phyloP scores from a whole-genome alignment of 2,329 filamentous ascomycete species.

The Penicillium sp. region DNA sequence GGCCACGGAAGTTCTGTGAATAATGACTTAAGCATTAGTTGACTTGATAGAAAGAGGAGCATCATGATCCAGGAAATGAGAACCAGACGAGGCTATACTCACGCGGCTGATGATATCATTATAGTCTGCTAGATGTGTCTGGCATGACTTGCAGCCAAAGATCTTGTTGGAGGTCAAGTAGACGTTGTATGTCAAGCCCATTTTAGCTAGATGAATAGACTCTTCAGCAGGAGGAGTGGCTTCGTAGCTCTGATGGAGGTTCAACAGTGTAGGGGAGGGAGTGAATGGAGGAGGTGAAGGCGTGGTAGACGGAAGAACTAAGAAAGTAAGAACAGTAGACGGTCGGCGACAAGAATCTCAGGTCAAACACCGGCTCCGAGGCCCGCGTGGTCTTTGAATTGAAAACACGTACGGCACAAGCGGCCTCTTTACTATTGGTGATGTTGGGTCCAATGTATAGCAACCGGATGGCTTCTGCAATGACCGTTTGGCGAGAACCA shows the following conservation, averaged over 20 bases:
- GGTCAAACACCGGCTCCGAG: too few relatives aligned
- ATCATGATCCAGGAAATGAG: neutral
- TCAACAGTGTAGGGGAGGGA: neutral
- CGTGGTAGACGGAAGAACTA: too few relatives aligned
- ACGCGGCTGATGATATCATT: slow-evolving; percentile 95
- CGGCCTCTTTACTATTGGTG: too few relatives aligned
- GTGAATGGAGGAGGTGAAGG: neutral
- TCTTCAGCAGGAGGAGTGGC: neutral
- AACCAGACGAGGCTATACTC: slow-evolving; percentile 29
- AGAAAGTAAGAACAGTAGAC: too few relatives aligned
- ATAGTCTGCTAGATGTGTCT: slow-evolving; percentile 89
- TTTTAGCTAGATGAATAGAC: slow-evolving; percentile 35
- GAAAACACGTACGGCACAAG: too few relatives aligned
- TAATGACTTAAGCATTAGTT: slow-evolving; percentile 7
- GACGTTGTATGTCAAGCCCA: slow-evolving; percentile 88
- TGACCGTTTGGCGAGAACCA: neutral
- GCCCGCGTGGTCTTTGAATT: too few relatives aligned
- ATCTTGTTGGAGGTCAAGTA: slow-evolving; percentile 83
- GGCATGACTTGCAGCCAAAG: slow-evolving; percentile 91
- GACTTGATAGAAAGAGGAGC: neutral
- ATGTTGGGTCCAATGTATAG: too few relatives aligned
- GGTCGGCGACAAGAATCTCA: too few relatives aligned
- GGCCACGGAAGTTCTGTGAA: slow-evolving; percentile 86
- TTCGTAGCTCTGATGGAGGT: neutral
- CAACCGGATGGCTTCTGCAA: slow-evolving; percentile 5